Base-by-base conservation (phyloP, 2,329 filamentous ascomycete species). In the Pestalotiopsis sp. region DNA sequence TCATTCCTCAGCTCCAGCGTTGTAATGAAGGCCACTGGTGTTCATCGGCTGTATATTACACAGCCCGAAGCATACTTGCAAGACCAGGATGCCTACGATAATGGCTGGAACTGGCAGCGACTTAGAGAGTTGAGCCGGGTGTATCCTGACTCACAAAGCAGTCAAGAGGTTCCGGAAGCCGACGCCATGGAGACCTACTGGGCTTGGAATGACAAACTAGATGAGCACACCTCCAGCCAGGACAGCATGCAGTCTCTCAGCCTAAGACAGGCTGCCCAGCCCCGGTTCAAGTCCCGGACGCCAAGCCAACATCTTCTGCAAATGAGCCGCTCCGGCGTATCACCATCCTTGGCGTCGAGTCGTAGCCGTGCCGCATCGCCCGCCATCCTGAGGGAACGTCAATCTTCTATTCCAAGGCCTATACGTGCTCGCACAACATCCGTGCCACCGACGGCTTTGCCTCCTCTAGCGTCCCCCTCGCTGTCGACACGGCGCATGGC, bases 11-110 rank as follows among this genome's bases (percentile, higher is more conserved):
- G 85, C 64, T 90, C 91, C 1, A 89, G 87, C 62, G 88, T 94
- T 49, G 87, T 93, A 74, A 95, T 95, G 92, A 89, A 91, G 74
- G 86, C 89, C 38, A 85, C 87, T 11, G 85, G 87, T 27, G 79
- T 83, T 71, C 89, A 90, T 70, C 86, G 92, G 9, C 85, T 95
- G 13, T 95, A 92, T 79, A 85, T 95, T 69, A 95, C 93, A 1
- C 91, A 93, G 69, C 88, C 90, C 3, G 90, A 92, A 72, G 91
- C 91, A 1, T 95, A 95, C 72, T 80, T 93, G 2, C 93, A 95
- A 75, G 87, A 90, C 70, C 78, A 81, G 14, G 80, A 84, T 39
- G 83, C 86, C 4, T 85, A 86, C 49, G 83, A 86, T 58, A 76
- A 82, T 11, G 84, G 85, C 4, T 94, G 91, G 91, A 90, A 88